Conservation (phyloP, 805 yeast genomes). For the Metschnikowia kofuensis region DNA sequence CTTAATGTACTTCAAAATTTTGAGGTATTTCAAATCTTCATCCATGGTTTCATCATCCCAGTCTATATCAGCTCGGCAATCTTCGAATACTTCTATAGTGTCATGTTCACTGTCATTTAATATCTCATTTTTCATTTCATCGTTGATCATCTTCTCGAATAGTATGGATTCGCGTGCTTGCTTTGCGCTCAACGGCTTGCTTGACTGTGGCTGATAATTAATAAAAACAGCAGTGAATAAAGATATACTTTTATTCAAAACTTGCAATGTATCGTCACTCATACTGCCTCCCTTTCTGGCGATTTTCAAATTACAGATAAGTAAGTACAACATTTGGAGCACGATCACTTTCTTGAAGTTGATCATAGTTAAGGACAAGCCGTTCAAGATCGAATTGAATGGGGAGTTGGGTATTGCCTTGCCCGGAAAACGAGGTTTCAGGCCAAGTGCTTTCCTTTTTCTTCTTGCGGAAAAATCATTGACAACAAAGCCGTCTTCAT, state of each 20-base stretch:
- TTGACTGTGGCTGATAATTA: slow-evolving; percentile 32
- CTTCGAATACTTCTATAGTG: slow-evolving; percentile 10
- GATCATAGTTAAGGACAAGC: slow-evolving; percentile 41
- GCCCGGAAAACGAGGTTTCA: slow-evolving; percentile 6
- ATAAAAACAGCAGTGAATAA: slow-evolving; percentile 37
- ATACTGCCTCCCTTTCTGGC: slow-evolving; percentile 26
- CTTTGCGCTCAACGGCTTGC: slow-evolving; percentile 17
- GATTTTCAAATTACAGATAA: slow-evolving; percentile 39
- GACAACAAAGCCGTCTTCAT: slow-evolving; percentile 45
- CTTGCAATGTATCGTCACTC: slow-evolving; percentile 15
- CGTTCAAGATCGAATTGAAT: slow-evolving; percentile 40
- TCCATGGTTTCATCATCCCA: slow-evolving; percentile 50
- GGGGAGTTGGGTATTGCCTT: slow-evolving; percentile 35
- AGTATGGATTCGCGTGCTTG: slow-evolving; percentile 34
- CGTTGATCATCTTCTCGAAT: slow-evolving; percentile 37
- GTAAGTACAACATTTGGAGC: slow-evolving; percentile 40
- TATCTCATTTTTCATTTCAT: slow-evolving; percentile 38
- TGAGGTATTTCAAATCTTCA: slow-evolving; percentile 44
- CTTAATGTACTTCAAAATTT: slow-evolving; percentile 39
- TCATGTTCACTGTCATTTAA: slow-evolving; percentile 26
- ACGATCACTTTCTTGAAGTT: slow-evolving; percentile 42
- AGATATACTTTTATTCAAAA: slow-evolving; percentile 23
- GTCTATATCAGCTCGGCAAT: slow-evolving; percentile 27
- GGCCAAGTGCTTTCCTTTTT: slow-evolving; percentile 16
- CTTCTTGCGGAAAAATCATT: slow-evolving; percentile 43